Evolutionary conservation across 352 stramenopile genomes (phyloP).

Genomic region (Phytophthora litchii): DNA sequence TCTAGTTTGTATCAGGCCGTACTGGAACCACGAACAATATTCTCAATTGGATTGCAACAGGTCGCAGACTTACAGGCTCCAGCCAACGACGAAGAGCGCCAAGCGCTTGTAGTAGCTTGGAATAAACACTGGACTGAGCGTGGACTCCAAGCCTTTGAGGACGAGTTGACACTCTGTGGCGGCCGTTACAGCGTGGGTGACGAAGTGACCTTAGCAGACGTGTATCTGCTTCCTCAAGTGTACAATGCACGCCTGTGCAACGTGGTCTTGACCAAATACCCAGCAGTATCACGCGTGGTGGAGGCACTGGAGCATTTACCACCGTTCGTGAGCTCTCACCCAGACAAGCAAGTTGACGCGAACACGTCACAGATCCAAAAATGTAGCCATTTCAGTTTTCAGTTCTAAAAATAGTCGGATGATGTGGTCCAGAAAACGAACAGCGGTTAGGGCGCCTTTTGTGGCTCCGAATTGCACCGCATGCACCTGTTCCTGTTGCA

Average conservation of each 20-base stretch:
- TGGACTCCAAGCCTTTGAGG: conserved; percentile 82
- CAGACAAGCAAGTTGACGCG: conserved; percentile 70
- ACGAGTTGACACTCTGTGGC: conserved; percentile 46
- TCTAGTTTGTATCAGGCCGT: conserved; percentile 16
- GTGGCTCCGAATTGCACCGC: conserved; percentile 21
- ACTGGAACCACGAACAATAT: conserved; percentile 4
- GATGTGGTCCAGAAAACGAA: conserved; percentile 5
- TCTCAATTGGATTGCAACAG: conserved; percentile 18
- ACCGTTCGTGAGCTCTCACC: conserved; percentile 80
- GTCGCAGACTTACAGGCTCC: conserved; percentile 41
- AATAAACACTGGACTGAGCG: conserved; percentile 71
- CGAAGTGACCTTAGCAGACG: conserved; percentile 86
- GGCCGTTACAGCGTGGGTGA: conserved; percentile 77
- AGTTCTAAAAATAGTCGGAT: conserved; percentile 27
- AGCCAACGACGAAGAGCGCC: conserved; percentile 46
- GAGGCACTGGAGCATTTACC: conserved; percentile 65
- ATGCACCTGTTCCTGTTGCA: conserved; percentile 14
- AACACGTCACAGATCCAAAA: conserved; percentile 15
- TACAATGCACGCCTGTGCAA: conserved; percentile 88
- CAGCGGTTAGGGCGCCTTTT: conserved; percentile 16
- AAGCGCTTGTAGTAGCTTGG: conserved; percentile 46
- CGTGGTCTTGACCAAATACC: conserved; percentile 86
- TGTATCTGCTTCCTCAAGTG: conserved; percentile 91
- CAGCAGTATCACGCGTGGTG: conserved; percentile 78
- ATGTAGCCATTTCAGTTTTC: conserved; percentile 28